Conservation (phyloP, 768 basidiomycete species). For the Termitomyces sp. region DNA sequence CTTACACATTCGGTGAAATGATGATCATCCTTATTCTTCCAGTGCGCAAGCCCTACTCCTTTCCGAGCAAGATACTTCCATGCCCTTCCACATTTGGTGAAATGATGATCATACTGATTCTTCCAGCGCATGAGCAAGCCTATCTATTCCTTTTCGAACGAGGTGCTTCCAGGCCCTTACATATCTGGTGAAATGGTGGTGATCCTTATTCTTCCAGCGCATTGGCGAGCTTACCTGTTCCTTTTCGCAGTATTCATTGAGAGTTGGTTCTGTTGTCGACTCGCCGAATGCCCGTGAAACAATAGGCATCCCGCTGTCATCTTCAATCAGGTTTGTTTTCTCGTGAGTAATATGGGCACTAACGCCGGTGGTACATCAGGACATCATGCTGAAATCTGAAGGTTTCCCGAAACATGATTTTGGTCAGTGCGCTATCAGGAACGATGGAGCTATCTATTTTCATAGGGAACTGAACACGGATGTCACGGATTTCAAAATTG, state of each 20-base stretch:
- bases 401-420: slow-evolving; percentile 57
- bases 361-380: slow-evolving; percentile 30
- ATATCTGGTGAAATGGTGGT: too few species aligned
- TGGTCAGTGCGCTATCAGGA: slow-evolving; percentile 65
- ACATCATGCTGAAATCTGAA: slow-evolving; percentile 63
- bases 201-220: too few species aligned
- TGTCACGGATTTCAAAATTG: neutral
- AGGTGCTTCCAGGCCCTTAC: too few species aligned
- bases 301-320: slow-evolving; percentile 71
- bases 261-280: slow-evolving; percentile 61
- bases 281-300: slow-evolving; percentile 80
- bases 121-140: slow-evolving; percentile 69
- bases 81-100: too few species aligned
- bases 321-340: slow-evolving; percentile 57
- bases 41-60: too few species aligned
- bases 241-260: slow-evolving; percentile 65
- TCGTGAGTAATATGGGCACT: neutral
- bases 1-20: neutral
- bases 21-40: too few species aligned
- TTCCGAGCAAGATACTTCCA: too few species aligned
- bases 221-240: too few species aligned
- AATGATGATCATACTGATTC: too few species aligned
- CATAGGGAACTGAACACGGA: neutral
- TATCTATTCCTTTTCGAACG: too few species aligned
- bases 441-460: slow-evolving; percentile 43